These are phyloP conservation scores for Nitzschia inconspicua DNA, from an alignment of 108 stramenopile species.

Conservation along the genomic window DNA sequence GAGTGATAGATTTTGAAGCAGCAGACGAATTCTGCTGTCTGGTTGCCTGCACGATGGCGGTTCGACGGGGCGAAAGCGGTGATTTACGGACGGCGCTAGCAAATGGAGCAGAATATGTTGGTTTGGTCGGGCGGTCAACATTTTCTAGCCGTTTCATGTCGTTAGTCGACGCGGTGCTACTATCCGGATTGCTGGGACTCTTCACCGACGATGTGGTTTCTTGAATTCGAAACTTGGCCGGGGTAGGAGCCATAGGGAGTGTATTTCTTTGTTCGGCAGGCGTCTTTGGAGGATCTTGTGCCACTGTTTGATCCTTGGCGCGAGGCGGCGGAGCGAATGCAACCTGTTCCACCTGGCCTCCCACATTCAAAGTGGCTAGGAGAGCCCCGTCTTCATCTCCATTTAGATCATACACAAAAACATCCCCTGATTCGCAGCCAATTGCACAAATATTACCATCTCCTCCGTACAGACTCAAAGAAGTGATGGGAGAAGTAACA, in stretches of 20 bases:
- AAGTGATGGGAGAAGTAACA: constrained; percentile 13
- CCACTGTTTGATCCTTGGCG: constrained; percentile 2
- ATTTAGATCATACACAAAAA: constrained; percentile 28
- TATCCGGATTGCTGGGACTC: too few species aligned
- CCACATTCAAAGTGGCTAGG: constrained; percentile 1
- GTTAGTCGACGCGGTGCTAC: too few species aligned
- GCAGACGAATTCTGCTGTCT: too few species aligned
- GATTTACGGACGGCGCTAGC: too few species aligned
- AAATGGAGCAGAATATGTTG: too few species aligned
- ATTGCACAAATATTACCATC: constrained; percentile 36
- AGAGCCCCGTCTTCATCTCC: not conserved
- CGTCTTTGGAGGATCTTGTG: not conserved
- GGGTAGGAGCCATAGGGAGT: not conserved
- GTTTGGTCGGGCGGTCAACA: too few species aligned
- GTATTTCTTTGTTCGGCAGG: not conserved
- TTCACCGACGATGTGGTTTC: too few species aligned
- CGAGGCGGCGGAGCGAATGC: constrained; percentile 30
- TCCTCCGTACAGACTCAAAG: constrained; percentile 10
- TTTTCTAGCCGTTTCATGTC: too few species aligned
- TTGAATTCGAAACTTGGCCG: not conserved
- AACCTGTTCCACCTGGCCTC: too few species aligned
- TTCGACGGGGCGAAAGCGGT: too few species aligned
- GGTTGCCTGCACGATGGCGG: too few species aligned
- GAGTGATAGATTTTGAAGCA: too few species aligned
- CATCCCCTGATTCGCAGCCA: constrained; percentile 28